A percentile compares a stretch with the other conserved stretches of the same genome.
Conservation (phyloP, 495 filamentous ascomycete species). For the Endocarpon pusillum region DNA sequence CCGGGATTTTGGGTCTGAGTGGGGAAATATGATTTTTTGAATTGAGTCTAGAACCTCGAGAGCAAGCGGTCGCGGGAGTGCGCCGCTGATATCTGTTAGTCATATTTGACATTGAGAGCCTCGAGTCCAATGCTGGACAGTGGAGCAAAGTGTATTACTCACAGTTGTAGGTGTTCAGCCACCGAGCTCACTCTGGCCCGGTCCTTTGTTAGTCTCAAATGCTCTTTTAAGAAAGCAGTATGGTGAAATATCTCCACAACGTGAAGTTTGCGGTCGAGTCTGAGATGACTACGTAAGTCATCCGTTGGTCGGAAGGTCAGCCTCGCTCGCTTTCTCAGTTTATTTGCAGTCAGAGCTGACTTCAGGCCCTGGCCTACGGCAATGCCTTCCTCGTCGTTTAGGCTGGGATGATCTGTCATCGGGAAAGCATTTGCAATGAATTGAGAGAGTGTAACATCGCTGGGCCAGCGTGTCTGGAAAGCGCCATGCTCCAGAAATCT, state of each 20-base stretch:
- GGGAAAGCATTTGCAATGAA: conserved; percentile 14
- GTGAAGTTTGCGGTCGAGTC: conserved; percentile 12
- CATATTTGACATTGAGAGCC: no score
- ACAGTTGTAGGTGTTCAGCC: conserved; percentile 1
- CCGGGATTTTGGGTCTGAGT: conserved; percentile 15
- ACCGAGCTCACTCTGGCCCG: conserved; percentile 5
- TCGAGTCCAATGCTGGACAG: no score
- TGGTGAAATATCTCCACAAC: conserved; percentile 17
- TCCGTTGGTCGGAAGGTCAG: conserved; percentile 16
- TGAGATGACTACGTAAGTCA: conserved; percentile 18
- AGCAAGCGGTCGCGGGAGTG: conserved; percentile 15
- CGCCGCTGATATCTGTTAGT: conserved; percentile 6
- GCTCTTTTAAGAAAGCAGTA: conserved; percentile 17
- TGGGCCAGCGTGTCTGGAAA: conserved; percentile 10
- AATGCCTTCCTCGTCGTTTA: conserved; percentile 12
- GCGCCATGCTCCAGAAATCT: conserved; percentile 11
- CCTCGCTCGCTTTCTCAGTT: conserved; percentile 15
- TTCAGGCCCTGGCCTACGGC: conserved; percentile 7
- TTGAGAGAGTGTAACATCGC: conserved; percentile 9
- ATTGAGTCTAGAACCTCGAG: conserved; percentile 20
- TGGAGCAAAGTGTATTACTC: no score
- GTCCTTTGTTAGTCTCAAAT: conserved; percentile 12
- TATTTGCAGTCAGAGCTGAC: conserved; percentile 12
- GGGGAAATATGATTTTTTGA: conserved; percentile 22
- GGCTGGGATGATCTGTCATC: conserved; percentile 12